Conservation (phyloP, 129 eudicot genomes). For the Oenanthe sinensis region DNA sequence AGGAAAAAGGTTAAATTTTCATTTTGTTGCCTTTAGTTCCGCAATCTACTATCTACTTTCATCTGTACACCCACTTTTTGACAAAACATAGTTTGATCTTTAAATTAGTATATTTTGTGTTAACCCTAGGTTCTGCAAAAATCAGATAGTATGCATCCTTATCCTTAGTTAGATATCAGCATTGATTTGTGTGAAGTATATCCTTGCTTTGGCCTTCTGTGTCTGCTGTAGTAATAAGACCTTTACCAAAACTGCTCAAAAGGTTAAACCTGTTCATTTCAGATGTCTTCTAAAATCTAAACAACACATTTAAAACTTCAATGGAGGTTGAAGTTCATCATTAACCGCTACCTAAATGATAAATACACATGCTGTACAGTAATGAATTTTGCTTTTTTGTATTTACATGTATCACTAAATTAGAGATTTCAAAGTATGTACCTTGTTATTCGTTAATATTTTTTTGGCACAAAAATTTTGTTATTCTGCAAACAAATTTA, state of each 20-base stretch:
- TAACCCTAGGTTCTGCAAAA: not conserved
- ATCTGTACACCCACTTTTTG: not conserved
- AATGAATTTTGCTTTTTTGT: too few species aligned
- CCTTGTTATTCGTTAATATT: not conserved
- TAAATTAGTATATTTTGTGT: not conserved
- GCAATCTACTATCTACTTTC: not conserved
- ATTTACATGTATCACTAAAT: not conserved
- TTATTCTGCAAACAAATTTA: not conserved
- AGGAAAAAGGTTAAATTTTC: slow-evolving; percentile 66
- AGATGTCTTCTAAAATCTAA: not conserved
- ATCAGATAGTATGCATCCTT: not conserved
- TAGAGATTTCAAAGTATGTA: not conserved
- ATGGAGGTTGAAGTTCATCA: not conserved
- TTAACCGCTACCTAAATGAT: too few species aligned
- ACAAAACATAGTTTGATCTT: not conserved
- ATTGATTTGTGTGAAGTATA: not conserved
- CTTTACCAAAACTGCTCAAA: not conserved
- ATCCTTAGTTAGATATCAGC: not conserved
- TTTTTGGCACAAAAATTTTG: not conserved
- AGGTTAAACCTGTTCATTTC: not conserved
- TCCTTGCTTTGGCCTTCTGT: not conserved
- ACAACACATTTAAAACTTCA: not conserved
- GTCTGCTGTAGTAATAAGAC: not conserved
- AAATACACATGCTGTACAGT: too few species aligned
- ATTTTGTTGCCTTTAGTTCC: slow-evolving; percentile 3